These are phyloP conservation scores for Candida hispaniensis DNA, from an alignment of 805 yeast genomes.

Conservation along the genomic window DNA sequence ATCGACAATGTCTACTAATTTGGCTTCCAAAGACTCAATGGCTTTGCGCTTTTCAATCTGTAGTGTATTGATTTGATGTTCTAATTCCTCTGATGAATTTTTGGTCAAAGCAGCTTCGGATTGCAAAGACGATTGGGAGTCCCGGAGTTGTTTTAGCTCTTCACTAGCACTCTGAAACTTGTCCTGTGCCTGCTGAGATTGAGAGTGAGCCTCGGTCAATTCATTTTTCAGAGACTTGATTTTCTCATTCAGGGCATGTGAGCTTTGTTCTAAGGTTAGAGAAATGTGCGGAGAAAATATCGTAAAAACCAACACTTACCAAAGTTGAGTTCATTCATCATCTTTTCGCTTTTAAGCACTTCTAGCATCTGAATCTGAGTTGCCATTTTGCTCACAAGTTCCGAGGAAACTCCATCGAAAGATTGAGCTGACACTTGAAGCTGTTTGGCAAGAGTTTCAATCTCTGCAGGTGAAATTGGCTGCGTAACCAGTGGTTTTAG, in stretches of 20 bases:
- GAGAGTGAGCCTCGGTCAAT: no score
- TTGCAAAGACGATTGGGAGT: no score
- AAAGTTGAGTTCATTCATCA: slow-evolving; percentile 21
- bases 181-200: no score
- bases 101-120: no score
- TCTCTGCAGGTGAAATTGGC: no score
- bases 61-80: slow-evolving; percentile 31
- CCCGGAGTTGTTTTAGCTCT: no score
- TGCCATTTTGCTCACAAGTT: slow-evolving; percentile 3
- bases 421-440: no score
- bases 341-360: slow-evolving; percentile 22
- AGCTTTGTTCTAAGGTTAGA: slow-evolving; percentile 16
- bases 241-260: slow-evolving; percentile 16
- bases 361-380: slow-evolving; percentile 22
- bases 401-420: no score
- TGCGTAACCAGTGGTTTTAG: no score
- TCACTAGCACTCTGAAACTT: no score
- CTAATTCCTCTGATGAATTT: no score
- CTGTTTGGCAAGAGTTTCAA: no score
- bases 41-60: slow-evolving; percentile 28
- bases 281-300: not conserved
- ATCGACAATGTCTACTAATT: slow-evolving; percentile 24
- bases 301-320: slow-evolving; percentile 20
- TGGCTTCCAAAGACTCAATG: slow-evolving; percentile 26
- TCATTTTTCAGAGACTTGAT: slow-evolving; percentile 6